Evolutionary conservation across 768 basidiomycete species (phyloP), one percentile per base, ranked within the genome.

Genomic region (Roridomyces roridus): DNA sequence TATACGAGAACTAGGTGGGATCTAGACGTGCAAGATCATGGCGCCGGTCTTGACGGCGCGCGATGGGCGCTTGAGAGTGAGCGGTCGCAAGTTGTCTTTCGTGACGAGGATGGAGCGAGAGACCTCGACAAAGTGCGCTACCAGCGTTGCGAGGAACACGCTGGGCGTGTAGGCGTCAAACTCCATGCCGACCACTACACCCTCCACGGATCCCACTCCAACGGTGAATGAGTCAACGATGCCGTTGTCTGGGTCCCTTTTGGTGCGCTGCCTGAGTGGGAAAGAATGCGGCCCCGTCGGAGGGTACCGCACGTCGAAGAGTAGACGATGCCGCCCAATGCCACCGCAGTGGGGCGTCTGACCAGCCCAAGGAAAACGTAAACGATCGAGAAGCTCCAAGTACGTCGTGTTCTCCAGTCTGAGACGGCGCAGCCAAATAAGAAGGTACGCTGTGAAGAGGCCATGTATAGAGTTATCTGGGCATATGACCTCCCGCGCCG

Each of bases 281-380:
- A 52, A 8, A 8, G 51, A 21, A 1, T 15, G 23, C 12, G 0
- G n/a, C 2, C 55, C 47, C 2, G 47, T 48, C 14, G 25, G 28
- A 8, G 47, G 47, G 15, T 36, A 44, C n/a, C 37, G 41, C 10
- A 31, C 34, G 9, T 39, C 24, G 34, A 56, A 56, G 41, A 56
- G 12, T 2, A 49, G 35, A 17, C 41, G 35, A 24, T 37, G 6
- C 10, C 42, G 24, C 34, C 35, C 25, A 3, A 4, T 14, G 14
- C 55, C 55, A 3, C 40, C 46, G 47, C 47, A 56, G 34, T 49
- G 40, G 2, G 55, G 55, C 1, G 31, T 43, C 42, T 56, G 55
- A 6, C 25, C 46, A 11, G 41, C 14, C 47, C 39, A 49, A 11
- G 6, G 6, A 15, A 47, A n/a, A n/a, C n/a, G 55, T 14, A 56